phyloP scores from a whole-genome alignment of 2,329 filamentous ascomycete species.

The Sclerotinia subarctica region DNA sequence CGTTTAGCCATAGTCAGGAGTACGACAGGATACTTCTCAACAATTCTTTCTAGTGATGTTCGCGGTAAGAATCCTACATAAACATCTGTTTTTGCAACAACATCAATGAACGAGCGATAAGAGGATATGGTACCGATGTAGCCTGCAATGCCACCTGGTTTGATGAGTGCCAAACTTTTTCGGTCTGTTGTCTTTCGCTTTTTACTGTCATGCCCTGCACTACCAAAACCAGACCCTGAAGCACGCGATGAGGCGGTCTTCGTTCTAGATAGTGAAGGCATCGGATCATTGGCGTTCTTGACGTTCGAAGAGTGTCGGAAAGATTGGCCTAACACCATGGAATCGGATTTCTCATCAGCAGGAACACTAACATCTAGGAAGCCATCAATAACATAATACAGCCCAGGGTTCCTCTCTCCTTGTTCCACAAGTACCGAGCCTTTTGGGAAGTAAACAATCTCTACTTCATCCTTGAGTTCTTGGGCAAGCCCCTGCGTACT shows the following conservation, averaged over 20 bases:
- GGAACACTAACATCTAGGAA: conserved; percentile 94
- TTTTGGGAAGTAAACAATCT: conserved; percentile 96
- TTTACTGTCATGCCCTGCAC: conserved; percentile 35
- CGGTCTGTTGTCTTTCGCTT: conserved; percentile 51
- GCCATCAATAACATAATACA: conserved; percentile 97
- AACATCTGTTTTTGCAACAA: conserved; percentile 95
- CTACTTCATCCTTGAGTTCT: conserved; percentile 86
- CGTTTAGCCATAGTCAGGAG: conserved; percentile 94
- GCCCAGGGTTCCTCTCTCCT: conserved; percentile 89
- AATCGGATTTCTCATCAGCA: conserved; percentile 45
- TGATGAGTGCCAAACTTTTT: conserved; percentile 82
- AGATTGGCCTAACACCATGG: conserved; percentile 34
- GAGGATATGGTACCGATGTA: conserved; percentile 94
- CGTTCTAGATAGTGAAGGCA: conserved; percentile 46
- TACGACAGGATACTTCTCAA: conserved; percentile 88
- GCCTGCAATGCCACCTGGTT: conserved; percentile 88
- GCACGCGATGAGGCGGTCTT: conserved; percentile 42
- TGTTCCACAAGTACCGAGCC: conserved; percentile 93
- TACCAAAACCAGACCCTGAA: conserved; percentile 31
- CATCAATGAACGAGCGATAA: conserved; percentile 93
- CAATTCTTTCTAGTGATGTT: conserved; percentile 81
- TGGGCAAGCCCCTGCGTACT: conserved; percentile 66
- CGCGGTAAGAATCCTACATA: conserved; percentile 94
- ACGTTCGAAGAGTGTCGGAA: conserved; percentile 27
- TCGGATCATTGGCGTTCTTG: conserved; percentile 38